Evolutionary conservation across 2,329 filamentous ascomycete species (phyloP), one percentile per base, ranked within the genome.

Genomic region (Plectosphaerella plurivora): DNA sequence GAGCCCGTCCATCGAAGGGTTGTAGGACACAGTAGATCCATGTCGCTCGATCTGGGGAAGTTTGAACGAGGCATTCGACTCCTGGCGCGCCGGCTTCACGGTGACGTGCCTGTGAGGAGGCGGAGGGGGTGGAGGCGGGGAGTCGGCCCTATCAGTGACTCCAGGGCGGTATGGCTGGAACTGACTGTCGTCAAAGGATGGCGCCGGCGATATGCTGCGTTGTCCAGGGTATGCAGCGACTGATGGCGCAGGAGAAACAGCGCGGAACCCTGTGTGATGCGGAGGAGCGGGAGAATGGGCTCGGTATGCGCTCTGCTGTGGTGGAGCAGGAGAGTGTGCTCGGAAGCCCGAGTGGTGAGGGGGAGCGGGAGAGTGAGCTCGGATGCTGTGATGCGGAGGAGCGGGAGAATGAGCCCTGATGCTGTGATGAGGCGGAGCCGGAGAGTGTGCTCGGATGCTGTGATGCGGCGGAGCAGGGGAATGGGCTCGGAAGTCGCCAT

Each of bases 51-150:
- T 60, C 3, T 62, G 57, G 24, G 53, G 45, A 10, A 57, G 51
- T 15, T 53, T 50, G 1, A 51, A 46, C 22, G 44, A 46, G 8
- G 53, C 47, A 22, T 59, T 56, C 11, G 59, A 60, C 4, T 42
- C 52, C 22, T 59, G 57, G 1, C 57, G 55, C 18, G 28, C 50
- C 62, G 6, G 60, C 65, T 18, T 70, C 65, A 3, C 68, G 58
- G 5, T 55, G 28, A 74, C 78, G 68, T 91, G 90, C 8, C 91
- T 86, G 57, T 95, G 92, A 7, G 92, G 91, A 9, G 87, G 87
- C 0, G 92, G 91, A 2, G 91, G 86, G 2, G 91, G 91, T 8
- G 91, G 91, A 16, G 91, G 89, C 9, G 88, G 87, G 18, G 82
- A 83, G 41, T 81, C 78, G 37, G 73, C 71, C 45, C 75, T 67